A percentile compares a stretch with the other conserved stretches of the same genome.
Evolutionary conservation across 1,284 basidiomycete genomes (phyloP).

Genomic region (Fomitiporia mediterranea): DNA sequence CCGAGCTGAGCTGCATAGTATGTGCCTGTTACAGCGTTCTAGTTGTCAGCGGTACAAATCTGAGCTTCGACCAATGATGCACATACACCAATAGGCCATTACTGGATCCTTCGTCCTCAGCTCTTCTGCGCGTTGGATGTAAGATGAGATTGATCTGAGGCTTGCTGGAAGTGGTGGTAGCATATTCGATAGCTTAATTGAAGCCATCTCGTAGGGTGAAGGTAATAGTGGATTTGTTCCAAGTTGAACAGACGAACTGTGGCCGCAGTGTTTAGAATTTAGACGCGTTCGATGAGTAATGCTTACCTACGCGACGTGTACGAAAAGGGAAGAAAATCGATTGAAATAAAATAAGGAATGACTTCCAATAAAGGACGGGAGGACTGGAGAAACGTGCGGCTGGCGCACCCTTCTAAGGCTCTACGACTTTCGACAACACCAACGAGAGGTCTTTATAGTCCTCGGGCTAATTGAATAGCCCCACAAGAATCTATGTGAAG

Average conservation of each 20-base stretch:
- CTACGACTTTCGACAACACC: not conserved
- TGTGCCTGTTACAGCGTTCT: too few relatives aligned
- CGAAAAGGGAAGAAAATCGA: not conserved
- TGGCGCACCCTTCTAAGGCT: not conserved
- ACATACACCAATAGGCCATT: slow-evolving; percentile 92
- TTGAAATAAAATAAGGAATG: not conserved
- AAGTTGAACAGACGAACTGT: not conserved
- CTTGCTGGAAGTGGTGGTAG: slow-evolving; percentile 52
- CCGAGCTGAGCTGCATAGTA: slow-evolving; percentile 91
- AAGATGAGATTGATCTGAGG: slow-evolving; percentile 68
- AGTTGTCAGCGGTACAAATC: slow-evolving; percentile 15
- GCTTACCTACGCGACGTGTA: not conserved
- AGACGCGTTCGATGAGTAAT: not conserved
- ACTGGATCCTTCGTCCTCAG: slow-evolving; percentile 77
- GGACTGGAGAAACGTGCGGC: not conserved
- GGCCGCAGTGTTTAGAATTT: not conserved
- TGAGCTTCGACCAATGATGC: not conserved
- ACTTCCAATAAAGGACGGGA: not conserved
- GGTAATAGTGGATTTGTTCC: not conserved
- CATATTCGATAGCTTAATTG: slow-evolving; percentile 4
- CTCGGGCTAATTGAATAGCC: not conserved
- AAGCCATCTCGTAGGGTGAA: slow-evolving; percentile 3
- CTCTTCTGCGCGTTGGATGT: slow-evolving; percentile 88
- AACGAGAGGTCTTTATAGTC: not conserved
- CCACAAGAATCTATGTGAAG: not conserved